Evolutionary conservation across 768 basidiomycete genomes (phyloP).

Genomic region (Strobilomyces dryophilus): DNA sequence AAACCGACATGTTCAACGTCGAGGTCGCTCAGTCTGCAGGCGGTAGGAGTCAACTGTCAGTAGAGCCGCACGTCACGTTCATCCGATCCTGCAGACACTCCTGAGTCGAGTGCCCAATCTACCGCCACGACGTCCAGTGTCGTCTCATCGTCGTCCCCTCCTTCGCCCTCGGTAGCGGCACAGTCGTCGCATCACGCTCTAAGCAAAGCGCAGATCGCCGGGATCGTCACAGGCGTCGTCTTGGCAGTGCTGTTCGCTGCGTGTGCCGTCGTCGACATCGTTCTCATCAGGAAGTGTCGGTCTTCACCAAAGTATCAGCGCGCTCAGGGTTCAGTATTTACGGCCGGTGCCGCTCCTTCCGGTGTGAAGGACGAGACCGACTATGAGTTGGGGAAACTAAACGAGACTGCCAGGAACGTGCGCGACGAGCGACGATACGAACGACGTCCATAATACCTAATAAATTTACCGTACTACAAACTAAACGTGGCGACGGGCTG

Average conservation of each 20-base stretch:
- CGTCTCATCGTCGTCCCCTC: slow-evolving; percentile 14
- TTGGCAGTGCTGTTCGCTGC: slow-evolving; percentile 41
- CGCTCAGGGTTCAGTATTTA: too few relatives aligned
- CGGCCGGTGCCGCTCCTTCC: too few relatives aligned
- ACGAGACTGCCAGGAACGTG: too few relatives aligned
- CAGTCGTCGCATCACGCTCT: slow-evolving; percentile 6
- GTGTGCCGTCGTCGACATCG: slow-evolving; percentile 31
- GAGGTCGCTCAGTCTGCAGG: neutral
- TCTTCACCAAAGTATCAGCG: too few relatives aligned
- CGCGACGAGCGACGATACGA: too few relatives aligned
- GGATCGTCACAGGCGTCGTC: slow-evolving; percentile 64
- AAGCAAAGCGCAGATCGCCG: slow-evolving; percentile 55
- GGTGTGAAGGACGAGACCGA: too few relatives aligned
- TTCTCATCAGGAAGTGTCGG: slow-evolving; percentile 28
- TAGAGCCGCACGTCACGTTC: neutral
- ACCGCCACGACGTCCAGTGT: too few relatives aligned
- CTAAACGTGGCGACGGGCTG: too few relatives aligned
- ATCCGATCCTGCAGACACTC: slow-evolving; percentile 27
- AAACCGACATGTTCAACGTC: neutral
- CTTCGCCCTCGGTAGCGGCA: slow-evolving; percentile 7
- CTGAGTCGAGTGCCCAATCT: slow-evolving; percentile 36
- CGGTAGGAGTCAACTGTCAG: neutral
- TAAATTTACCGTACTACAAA: too few relatives aligned
- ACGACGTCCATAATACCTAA: too few relatives aligned
- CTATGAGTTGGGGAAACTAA: too few relatives aligned